Evolutionary conservation across 331 rosid species (phyloP).

Genomic region (Dryas integrifolia): DNA sequence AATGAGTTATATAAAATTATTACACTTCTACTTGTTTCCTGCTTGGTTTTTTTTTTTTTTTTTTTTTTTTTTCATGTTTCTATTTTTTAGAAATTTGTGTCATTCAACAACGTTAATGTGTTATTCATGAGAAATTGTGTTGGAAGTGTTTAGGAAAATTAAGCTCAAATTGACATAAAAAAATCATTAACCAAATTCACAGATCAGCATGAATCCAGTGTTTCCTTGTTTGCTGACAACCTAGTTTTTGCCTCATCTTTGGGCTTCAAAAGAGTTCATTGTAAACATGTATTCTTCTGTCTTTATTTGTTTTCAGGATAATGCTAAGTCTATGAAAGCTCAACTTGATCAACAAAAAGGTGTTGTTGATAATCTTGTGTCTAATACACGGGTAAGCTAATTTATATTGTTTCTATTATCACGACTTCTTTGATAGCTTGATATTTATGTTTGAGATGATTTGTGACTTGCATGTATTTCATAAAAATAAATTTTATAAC

Average conservation of each 20-base stretch:
- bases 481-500: not conserved
- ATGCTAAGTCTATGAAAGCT: conserved; percentile 73
- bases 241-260: not conserved
- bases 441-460: not conserved
- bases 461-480: not conserved
- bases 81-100: not conserved
- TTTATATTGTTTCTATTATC: not conserved
- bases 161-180: not conserved
- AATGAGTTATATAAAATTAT: not conserved
- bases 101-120: not conserved
- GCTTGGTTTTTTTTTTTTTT: not conserved
- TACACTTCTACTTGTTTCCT: not conserved
- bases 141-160: not conserved
- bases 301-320: conserved; percentile 53
- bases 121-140: not conserved
- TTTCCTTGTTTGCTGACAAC: not conserved
- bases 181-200: not conserved
- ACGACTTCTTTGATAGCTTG: not conserved
- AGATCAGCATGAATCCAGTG: not conserved
- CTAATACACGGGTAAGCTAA: conserved; percentile 68
- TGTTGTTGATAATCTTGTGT: conserved; percentile 87
- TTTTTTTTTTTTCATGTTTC: not conserved
- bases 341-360: conserved; percentile 93
- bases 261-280: not conserved
- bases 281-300: not conserved